Conservation (phyloP, 148 eudicot species). For the Selenicereus undatus region DNA sequence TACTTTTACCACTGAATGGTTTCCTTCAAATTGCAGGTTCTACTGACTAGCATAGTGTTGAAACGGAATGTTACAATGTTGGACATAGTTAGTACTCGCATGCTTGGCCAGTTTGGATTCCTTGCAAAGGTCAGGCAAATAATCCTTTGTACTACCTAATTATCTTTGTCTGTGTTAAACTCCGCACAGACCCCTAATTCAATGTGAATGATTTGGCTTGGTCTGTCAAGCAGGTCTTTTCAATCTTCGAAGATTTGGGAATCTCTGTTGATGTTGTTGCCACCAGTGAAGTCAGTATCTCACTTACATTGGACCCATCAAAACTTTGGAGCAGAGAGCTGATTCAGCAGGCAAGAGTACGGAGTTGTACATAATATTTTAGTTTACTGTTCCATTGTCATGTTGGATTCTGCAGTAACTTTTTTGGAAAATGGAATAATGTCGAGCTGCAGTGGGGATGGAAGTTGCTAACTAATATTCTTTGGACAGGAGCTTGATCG, state of each 20-base stretch:
- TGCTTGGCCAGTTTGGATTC: constrained; percentile 97
- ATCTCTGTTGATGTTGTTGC: constrained; percentile 99
- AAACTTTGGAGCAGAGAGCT: constrained; percentile 98
- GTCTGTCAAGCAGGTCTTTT: constrained; percentile 57
- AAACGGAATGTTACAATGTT: constrained; percentile 96
- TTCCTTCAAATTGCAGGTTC: constrained; percentile 48
- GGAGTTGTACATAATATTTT: constrained; percentile 23
- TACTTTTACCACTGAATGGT: constrained; percentile 5
- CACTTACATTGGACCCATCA: constrained; percentile 91
- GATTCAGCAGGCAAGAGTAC: constrained; percentile 94
- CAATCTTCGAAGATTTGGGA: constrained; percentile 83
- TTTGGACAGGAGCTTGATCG: constrained; percentile 75
- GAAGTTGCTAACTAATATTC: neutral
- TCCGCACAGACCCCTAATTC: neutral
- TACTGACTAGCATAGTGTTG: constrained; percentile 92
- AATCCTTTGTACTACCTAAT: neutral
- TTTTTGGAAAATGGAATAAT: neutral
- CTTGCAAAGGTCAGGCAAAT: constrained; percentile 68
- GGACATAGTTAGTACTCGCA: constrained; percentile 94
- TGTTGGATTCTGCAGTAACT: neutral
- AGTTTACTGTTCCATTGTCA: neutral
- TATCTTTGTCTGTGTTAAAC: neutral
- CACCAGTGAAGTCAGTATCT: constrained; percentile 97
- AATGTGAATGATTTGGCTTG: neutral
- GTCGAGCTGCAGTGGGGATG: neutral